Conservation (phyloP, 148 eudicot genomes). For the Mesembryanthemum crystallinum region DNA sequence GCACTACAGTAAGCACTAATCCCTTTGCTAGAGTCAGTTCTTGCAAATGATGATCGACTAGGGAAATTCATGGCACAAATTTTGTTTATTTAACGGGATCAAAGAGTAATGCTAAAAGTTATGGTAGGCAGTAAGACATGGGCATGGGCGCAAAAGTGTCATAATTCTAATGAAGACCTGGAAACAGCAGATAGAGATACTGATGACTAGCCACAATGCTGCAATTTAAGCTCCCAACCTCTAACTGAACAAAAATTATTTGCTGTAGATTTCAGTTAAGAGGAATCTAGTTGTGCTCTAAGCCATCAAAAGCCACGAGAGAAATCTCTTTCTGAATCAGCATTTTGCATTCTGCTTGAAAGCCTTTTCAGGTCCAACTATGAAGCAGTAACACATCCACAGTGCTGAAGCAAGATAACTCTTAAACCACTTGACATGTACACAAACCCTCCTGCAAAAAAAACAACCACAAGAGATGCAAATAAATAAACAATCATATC, state of each 20-base stretch:
- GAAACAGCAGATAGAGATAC: background rate
- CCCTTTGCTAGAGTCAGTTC: conserved; percentile 25
- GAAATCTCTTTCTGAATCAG: background rate
- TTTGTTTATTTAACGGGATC: background rate
- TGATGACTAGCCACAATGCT: background rate
- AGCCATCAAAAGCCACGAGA: background rate
- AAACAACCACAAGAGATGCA: background rate
- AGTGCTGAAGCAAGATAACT: background rate
- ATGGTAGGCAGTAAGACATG: background rate
- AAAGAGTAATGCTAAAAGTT: background rate
- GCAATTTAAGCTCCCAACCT: no score
- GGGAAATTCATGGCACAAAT: conserved; percentile 24
- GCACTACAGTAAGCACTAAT: conserved; percentile 9
- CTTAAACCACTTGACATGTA: background rate
- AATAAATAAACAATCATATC: background rate
- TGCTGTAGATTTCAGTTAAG: no score
- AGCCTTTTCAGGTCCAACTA: background rate
- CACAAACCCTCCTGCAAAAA: conserved; percentile 11
- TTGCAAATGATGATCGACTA: conserved; percentile 11
- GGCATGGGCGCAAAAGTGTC: background rate
- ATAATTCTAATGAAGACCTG: background rate
- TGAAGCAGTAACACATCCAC: background rate
- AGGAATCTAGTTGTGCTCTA: background rate
- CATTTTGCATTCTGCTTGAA: background rate
- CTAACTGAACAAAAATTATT: no score